Evolutionary conservation across 257 asterid genomes (phyloP).

Genomic region (Forsythia suspensa): DNA sequence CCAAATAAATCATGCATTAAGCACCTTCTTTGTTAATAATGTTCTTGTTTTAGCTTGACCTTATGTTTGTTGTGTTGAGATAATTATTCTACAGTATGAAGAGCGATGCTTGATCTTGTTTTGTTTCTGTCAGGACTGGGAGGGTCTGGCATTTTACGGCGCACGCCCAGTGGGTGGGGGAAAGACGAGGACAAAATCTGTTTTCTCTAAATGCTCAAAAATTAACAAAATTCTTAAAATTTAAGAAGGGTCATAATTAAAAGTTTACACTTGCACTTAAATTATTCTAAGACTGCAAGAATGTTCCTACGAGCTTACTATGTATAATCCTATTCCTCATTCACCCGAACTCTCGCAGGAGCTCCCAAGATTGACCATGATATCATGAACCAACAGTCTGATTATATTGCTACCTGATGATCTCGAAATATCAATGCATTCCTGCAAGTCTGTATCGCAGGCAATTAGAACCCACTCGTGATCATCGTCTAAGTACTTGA

Average conservation of each 20-base stretch:
- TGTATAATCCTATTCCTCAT: constrained; percentile 35
- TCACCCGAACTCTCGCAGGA: constrained; percentile 86
- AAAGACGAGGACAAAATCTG: no score
- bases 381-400: constrained; percentile 69
- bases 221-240: constrained; percentile 15
- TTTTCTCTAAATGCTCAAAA: constrained; percentile 4
- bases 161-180: no score
- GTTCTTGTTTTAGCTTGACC: not conserved
- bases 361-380: constrained; percentile 70
- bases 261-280: constrained; percentile 42
- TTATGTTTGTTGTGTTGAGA: no score
- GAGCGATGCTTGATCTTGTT: no score
- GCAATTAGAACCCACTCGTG: constrained; percentile 85
- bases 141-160: no score
- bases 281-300: constrained; percentile 45
- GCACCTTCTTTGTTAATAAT: no score
- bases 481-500: constrained; percentile 84
- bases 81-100: no score
- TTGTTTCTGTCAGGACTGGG: no score
- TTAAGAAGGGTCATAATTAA: constrained; percentile 20
- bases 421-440: constrained; percentile 56
- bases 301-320: constrained; percentile 36
- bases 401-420: constrained; percentile 56
- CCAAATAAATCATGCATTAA: no score
- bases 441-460: constrained; percentile 74